Percentiles rank a stretch among this genome's conserved stretches.
Conservation (phyloP, 1,284 basidiomycete genomes). For the Sphaerobolus stellatus region DNA sequence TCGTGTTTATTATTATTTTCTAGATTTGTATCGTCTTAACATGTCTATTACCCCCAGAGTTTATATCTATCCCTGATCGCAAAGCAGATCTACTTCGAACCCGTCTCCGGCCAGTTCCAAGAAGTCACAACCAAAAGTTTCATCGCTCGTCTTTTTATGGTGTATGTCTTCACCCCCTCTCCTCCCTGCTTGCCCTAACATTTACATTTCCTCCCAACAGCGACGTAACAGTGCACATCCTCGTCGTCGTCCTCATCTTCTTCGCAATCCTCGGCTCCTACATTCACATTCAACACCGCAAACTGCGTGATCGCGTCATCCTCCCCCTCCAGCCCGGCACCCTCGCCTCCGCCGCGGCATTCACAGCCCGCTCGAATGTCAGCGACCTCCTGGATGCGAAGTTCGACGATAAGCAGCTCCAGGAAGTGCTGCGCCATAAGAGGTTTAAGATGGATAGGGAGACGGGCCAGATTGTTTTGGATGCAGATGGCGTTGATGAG, state of each 20-base stretch:
- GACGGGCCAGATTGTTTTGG: conserved; percentile 51
- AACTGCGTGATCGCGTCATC: conserved; percentile 41
- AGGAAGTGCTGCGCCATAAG: conserved; percentile 39
- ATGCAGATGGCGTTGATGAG: conserved; percentile 46
- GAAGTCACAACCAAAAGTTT: conserved; percentile 41
- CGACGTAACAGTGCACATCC: conserved; percentile 44
- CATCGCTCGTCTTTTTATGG: conserved; percentile 46
- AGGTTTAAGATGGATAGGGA: conserved; percentile 49
- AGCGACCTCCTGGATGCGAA: conserved; percentile 43
- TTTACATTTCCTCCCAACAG: conserved; percentile 27
- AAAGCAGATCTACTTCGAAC: conserved; percentile 48
- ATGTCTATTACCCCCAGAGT: conserved; percentile 28
- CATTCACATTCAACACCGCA: conserved; percentile 47
- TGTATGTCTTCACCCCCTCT: conserved; percentile 29
- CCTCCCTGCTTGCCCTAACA: background rate
- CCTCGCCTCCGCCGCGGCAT: conserved; percentile 52
- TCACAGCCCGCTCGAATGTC: conserved; percentile 49
- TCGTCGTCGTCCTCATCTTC: conserved; percentile 41
- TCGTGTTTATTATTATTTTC: conserved; percentile 28
- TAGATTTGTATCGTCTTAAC: background rate
- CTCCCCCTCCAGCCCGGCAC: conserved; percentile 50
- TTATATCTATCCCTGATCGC: conserved; percentile 53
- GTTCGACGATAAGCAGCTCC: conserved; percentile 39
- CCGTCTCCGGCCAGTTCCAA: conserved; percentile 32
- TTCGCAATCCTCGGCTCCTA: conserved; percentile 43